A percentile compares a stretch with the other conserved stretches of the same genome.
Conservation (phyloP, 73 alveolate genomes). For the Blepharisma japonicum region DNA sequence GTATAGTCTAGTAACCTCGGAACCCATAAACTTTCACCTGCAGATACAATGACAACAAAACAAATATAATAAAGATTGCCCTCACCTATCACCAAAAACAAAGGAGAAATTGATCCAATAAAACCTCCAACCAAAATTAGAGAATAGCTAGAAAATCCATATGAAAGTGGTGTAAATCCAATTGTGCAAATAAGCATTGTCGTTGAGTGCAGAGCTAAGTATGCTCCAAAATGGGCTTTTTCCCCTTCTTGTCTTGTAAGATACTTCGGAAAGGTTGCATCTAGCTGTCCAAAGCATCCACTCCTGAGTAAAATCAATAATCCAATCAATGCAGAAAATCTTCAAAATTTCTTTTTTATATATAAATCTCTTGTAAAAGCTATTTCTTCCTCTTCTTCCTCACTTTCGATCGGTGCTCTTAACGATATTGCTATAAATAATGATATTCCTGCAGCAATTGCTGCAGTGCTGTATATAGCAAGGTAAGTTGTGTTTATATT, state of each 20-base stretch:
- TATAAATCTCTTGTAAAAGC: no score
- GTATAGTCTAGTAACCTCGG: conserved; percentile 24
- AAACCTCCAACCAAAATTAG: conserved; percentile 7
- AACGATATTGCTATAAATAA: no score
- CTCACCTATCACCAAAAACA: neutral
- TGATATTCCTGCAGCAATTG: no score
- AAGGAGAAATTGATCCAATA: conserved; percentile 3
- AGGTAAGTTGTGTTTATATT: no score
- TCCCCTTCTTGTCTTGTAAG: conserved; percentile 20
- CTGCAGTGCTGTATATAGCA: no score
- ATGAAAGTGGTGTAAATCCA: conserved; percentile 7
- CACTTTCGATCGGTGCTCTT: no score
- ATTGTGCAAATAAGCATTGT: neutral
- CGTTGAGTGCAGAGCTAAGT: conserved; percentile 15
- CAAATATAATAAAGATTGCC: neutral
- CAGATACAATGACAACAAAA: neutral
- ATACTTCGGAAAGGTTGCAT: conserved; percentile 30
- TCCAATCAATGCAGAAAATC: neutral
- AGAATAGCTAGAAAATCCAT: neutral
- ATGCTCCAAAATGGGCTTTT: conserved; percentile 18
- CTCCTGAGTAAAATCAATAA: conserved; percentile 16
- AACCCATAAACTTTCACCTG: conserved; percentile 27
- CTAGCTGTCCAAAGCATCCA: conserved; percentile 26
- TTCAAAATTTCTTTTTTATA: neutral
- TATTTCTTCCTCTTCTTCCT: no score